Base-by-base conservation (phyloP, 2,329 filamentous ascomycete genomes). In the Chaetomium sp. region DNA sequence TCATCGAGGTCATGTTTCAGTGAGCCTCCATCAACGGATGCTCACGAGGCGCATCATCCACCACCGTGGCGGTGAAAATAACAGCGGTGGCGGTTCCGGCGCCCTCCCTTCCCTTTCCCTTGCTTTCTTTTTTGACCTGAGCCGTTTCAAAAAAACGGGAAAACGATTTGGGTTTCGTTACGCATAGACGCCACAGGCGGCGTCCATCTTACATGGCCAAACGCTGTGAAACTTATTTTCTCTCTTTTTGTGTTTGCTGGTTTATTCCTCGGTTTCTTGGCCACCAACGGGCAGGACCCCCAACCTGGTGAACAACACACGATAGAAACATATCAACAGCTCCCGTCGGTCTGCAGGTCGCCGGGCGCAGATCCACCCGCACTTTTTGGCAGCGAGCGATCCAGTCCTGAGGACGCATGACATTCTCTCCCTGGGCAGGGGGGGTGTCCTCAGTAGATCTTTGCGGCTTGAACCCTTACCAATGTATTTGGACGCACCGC, bases 361-460 rank as follows among this genome's bases (percentile, higher is more conserved):
- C 59, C 58, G 49, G 55, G 42, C 53, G 46, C 54, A 59, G 60
- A 62, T 62, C 62, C 52, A 52, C 52, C 49, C 37, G 51, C 43
- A 45, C 58, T 14, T 48, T 36, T 48, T 52, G 45, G 60, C 56
- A 53, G 56, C 46, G 57, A 58, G 44, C 55, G 59, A 60, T 60
- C 62, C 57, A 49, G 58, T 55, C 32, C 53, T 58, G 56, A 56
- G 54, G 50, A 54, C 43, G 51, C 47, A 54, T 56, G 58, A 54
- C 58, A 55, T 55, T 41, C 46, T 54, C 50, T 43, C 34, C 27
- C 40, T 34, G 33, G 49, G 54, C 19, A 52, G 54, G 59, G 47
- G 53, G 58, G 51, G 61, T 62, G 52, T 50, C 52, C 19, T 27
- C 19, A 54, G 61, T 61, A 62, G 59, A 63, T 63, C 58, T 59